Conservation (phyloP, 129 eudicot genomes). For the Flaveria linearis region DNA sequence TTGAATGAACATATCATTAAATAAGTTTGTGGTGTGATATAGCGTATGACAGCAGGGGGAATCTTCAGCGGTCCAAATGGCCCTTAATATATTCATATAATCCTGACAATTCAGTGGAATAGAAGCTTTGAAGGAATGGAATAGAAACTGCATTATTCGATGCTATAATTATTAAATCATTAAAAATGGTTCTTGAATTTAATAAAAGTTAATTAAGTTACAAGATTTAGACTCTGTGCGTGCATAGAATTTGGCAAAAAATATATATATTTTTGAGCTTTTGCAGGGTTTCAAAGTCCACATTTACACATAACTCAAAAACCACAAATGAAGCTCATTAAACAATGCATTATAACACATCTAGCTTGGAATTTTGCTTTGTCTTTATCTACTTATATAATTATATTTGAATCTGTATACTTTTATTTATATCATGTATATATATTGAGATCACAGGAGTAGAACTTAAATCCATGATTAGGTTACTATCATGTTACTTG, state of each 20-base stretch:
- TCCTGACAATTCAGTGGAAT: conserved; percentile 46
- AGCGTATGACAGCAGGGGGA: conserved; percentile 44
- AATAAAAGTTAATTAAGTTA: conserved; percentile 21
- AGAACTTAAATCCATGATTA: too few species aligned
- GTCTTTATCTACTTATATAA: conserved; percentile 34
- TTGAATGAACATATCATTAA: conserved; percentile 1
- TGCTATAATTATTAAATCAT: conserved; percentile 19
- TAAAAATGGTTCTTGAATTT: not conserved
- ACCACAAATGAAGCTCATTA: conserved; percentile 37
- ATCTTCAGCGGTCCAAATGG: conserved; percentile 42
- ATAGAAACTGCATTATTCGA: conserved; percentile 48
- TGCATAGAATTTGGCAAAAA: conserved; percentile 44
- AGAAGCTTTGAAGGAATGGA: conserved; percentile 52
- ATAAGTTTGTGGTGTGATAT: not conserved
- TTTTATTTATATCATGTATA: conserved; percentile 25
- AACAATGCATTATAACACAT: conserved; percentile 26
- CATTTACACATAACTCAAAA: conserved; percentile 42
- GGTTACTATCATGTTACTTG: too few species aligned
- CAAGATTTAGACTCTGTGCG: conserved; percentile 33
- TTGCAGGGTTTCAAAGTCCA: conserved; percentile 44
- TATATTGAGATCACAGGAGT: too few species aligned
- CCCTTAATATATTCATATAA: conserved; percentile 34
- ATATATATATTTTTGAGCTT: conserved; percentile 38
- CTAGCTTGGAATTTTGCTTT: conserved; percentile 32
- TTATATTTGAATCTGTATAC: conserved; percentile 9